Evolutionary conservation across 208 protist species (phyloP), one percentile per base, ranked within the genome.

Genomic region (Trypanosoma theileri): DNA sequence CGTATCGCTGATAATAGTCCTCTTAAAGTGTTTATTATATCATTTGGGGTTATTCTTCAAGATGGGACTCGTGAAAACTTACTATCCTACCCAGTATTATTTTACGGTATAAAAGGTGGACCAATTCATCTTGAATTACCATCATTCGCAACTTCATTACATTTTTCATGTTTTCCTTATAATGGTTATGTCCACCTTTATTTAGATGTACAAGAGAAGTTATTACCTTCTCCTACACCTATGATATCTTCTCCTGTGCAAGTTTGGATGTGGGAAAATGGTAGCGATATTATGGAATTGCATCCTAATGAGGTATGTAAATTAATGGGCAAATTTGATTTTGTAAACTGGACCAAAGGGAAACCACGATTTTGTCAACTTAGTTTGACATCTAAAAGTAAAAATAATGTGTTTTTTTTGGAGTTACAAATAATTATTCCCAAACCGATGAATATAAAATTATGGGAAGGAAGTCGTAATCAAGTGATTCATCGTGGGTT

Each of bases 381-480:
- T 45, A 74, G 79, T 58, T 85, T 85, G 16, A 76, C 72, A 4
- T 85, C 84, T 13, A 82, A 80, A 24, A 77, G 75, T 7, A 84
- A 88, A 44, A 75, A 84, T 35, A 79, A 77, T 45, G 82, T 83
- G 4, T 82, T 93, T 40, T 93, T 95, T 65, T 74, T 95, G 14
- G 87, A 95, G 68, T 61, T 91, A 3, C 81, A 88, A 59, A 76
- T 93, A 17, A 46, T 80, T 62, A 52, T 82, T 31, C 53, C 53
- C 16, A 71, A 55, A 45, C 26, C 56, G 0, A n/a, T 53, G 14
- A 58, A 8, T 57, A 53, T 13, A 8, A 24, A 57, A 10, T 59
- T 17, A 66, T 76, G 63, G 73, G 70, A 72, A n/a, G 69, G 12
- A 40, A 56, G 31, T 17, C 8, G 17, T 26, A 71, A 54, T 16